These are phyloP conservation scores for Cercophora samala DNA, from an alignment of 495 filamentous ascomycete genomes.

Conservation along the genomic window DNA sequence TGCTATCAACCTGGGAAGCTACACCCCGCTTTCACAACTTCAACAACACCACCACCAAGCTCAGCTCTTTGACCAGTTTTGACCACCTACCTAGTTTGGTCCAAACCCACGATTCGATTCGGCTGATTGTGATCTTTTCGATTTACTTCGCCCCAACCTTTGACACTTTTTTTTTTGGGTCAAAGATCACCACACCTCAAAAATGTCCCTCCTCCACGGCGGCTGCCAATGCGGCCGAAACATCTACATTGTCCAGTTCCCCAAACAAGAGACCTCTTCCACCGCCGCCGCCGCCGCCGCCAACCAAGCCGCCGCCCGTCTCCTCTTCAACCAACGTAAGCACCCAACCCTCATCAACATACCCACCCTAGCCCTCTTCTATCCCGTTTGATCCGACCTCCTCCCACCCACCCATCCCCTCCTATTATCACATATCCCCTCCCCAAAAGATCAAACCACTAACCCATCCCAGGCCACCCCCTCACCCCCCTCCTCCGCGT, in stretches of 20 bases:
- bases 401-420: slow-evolving; percentile 52
- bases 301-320: not conserved
- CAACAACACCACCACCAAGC: too few species aligned
- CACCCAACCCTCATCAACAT: too few species aligned
- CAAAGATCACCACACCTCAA: not conserved
- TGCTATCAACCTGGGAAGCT: too few species aligned
- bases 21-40: too few species aligned
- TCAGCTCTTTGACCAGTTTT: too few species aligned
- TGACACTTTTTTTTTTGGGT: not conserved
- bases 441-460: slow-evolving; percentile 42
- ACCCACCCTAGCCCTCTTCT: too few species aligned
- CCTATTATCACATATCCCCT: slow-evolving; percentile 55
- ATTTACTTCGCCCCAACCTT: not conserved
- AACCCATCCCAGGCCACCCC: slow-evolving; percentile 22
- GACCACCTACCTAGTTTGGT: too few species aligned
- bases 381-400: not conserved
- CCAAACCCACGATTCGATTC: too few species aligned
- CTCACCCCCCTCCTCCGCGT: slow-evolving; percentile 76
- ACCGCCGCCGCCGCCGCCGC: not conserved
- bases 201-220: slow-evolving; percentile 61
- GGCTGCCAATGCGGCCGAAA: slow-evolving; percentile 84
- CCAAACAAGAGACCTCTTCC: slow-evolving; percentile 41
- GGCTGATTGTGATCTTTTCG: too few species aligned
- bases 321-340: not conserved
- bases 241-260: slow-evolving; percentile 69